Base-by-base conservation (phyloP, 2,329 filamentous ascomycete genomes). In the Gaeumannomyces sp. region DNA sequence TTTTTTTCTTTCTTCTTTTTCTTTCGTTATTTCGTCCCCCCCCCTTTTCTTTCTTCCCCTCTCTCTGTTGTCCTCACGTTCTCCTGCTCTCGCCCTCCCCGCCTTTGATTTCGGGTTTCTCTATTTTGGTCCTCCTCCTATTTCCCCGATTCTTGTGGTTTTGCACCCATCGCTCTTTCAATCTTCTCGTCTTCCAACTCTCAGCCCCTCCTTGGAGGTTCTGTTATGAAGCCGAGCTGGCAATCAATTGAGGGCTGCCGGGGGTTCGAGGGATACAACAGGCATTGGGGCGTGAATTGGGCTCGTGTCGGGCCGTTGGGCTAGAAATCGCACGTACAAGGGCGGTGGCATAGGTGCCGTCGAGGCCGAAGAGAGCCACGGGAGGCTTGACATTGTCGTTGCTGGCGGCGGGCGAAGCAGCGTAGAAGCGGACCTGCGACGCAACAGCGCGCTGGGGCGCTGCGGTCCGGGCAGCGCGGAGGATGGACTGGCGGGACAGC, bases 331-430 rank as follows among this genome's bases (percentile, higher is more conserved):
- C 5, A 71, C 92, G 79, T 94, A 99, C 95, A 89, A 99, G 86
- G 83, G 95, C 95, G 82, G 90, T 93, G 78, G 95, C 95, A 83
- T 99, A 99, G 77, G 94, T 98, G 80, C 95, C 95, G 81, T 98
- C 95, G 76, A 99, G 83, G 73, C 95, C 95, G 81, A 92, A 99
- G 76, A 99, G 87, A 73, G 93, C 86, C 76, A 97, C 84, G 72
- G 95, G 95, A 73, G 94, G 88, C 85, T 91, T 93, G 78, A 87
- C 80, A 67, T 89, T 87, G 77, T 87, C 81, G 72, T 86, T 77
- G 74, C 85, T 82, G 68, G 84, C 80, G 69, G 83, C 79, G 70
- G 92, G 91, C 78, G 86, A 79, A 68, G 85, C 81, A 75, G 92
- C 92, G 80, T 92, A 97, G 78, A 86, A 87, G 79, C 93, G 89